These are phyloP conservation scores for Acorus gramineus DNA, from an alignment of 106 monocot genomes.

Conservation along the genomic window DNA sequence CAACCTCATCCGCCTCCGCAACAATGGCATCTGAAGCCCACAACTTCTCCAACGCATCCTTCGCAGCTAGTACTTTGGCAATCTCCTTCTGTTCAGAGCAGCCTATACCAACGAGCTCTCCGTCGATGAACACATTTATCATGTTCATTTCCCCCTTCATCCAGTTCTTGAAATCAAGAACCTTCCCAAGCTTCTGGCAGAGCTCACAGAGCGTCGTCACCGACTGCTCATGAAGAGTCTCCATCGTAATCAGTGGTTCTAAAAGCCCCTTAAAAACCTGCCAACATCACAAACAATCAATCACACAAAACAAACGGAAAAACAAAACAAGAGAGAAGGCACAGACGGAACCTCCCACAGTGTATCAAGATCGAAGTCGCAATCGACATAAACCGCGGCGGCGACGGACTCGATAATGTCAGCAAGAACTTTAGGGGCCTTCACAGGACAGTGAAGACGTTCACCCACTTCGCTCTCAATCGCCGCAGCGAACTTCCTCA, in stretches of 20 bases:
- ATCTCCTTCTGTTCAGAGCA: slow-evolving; percentile 40
- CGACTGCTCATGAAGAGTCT: slow-evolving; percentile 44
- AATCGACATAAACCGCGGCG: slow-evolving; percentile 49
- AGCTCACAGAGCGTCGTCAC: slow-evolving; percentile 35
- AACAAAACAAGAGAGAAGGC: background rate
- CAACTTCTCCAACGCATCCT: slow-evolving; percentile 44
- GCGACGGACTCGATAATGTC: slow-evolving; percentile 53
- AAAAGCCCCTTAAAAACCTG: slow-evolving; percentile 35
- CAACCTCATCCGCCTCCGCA: background rate
- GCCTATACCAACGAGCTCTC: slow-evolving; percentile 33
- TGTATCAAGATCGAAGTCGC: slow-evolving; percentile 33
- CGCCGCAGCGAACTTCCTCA: slow-evolving; percentile 3
- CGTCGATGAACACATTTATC: slow-evolving; percentile 33
- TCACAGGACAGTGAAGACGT: background rate
- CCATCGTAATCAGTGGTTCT: slow-evolving; percentile 59
- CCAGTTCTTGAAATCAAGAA: slow-evolving; percentile 21
- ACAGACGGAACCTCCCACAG: slow-evolving; percentile 28
- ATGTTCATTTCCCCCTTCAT: slow-evolving; percentile 14
- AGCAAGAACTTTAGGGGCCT: slow-evolving; percentile 52
- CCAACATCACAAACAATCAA: background rate
- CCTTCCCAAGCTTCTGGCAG: slow-evolving; percentile 46
- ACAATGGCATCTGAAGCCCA: background rate
- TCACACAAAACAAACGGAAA: background rate
- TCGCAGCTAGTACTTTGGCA: slow-evolving; percentile 55
- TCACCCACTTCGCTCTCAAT: too few species aligned